Evolutionary conservation across 345 rosid species (phyloP).

Genomic region (Isatis tinctoria): DNA sequence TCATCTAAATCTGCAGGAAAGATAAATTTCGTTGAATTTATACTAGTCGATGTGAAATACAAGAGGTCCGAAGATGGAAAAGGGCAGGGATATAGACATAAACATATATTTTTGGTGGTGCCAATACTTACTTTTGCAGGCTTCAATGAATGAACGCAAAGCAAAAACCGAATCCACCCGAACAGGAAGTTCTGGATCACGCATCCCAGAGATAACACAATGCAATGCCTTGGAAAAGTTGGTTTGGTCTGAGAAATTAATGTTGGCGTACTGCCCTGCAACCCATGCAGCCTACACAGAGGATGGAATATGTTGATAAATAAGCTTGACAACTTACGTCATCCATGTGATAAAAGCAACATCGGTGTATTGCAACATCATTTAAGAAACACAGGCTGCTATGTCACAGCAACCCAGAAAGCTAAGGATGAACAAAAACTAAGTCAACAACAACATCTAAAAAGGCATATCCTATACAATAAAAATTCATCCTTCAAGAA

Average conservation of each 20-base stretch:
- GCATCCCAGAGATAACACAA: conserved; percentile 86
- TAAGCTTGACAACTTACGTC: background rate
- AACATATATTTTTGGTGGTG: background rate
- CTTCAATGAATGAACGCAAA: conserved; percentile 88
- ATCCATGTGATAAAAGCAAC: conserved; percentile 5
- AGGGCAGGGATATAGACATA: background rate
- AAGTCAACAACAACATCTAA: conserved; percentile 3
- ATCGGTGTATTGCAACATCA: conserved; percentile 7
- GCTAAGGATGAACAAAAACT: background rate
- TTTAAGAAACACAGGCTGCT: conserved; percentile 5
- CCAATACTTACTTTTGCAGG: conserved; percentile 61
- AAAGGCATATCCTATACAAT: conserved; percentile 10
- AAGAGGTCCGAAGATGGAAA: background rate
- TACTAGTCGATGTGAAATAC: background rate
- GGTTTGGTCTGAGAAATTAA: conserved; percentile 73
- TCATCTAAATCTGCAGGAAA: conserved; percentile 77
- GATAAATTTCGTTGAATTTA: background rate
- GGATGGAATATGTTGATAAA: conserved; percentile 3
- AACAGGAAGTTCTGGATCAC: conserved; percentile 95
- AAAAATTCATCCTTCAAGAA: background rate
- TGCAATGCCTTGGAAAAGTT: conserved; percentile 82
- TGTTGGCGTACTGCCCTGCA: conserved; percentile 93
- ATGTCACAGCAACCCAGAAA: background rate
- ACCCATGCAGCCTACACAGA: conserved; percentile 93
- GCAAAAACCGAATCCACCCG: conserved; percentile 99